phyloP scores from a whole-genome alignment of 495 filamentous ascomycete genomes.

The Cladorrhinum samala region DNA sequence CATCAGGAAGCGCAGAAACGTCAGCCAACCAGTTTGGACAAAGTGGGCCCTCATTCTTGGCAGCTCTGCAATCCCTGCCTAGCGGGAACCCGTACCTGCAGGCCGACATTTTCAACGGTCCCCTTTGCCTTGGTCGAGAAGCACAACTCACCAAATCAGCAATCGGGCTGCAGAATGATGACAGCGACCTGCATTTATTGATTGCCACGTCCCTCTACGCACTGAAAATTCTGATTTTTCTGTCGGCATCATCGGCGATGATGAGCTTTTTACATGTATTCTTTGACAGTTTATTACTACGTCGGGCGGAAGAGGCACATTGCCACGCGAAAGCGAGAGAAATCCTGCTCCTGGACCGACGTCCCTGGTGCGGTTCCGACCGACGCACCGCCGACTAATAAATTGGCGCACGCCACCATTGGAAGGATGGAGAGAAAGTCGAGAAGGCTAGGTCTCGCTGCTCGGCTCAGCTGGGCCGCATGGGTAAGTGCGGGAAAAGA shows the following conservation, averaged over 20 bases:
- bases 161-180: conserved; percentile 1
- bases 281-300: background rate
- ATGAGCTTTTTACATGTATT: background rate
- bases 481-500: background rate
- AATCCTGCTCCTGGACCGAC: background rate
- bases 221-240: background rate
- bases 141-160: conserved; percentile 12
- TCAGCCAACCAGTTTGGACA: conserved; percentile 3
- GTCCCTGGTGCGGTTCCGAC: background rate
- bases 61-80: conserved; percentile 1
- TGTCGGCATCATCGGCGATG: background rate
- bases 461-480: background rate
- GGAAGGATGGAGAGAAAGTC: background rate
- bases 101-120: background rate
- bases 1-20: background rate
- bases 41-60: conserved; percentile 1
- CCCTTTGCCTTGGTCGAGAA: background rate
- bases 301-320: background rate
- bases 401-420: background rate
- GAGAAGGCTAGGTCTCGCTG: background rate
- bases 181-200: conserved; percentile 1
- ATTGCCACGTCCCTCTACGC: conserved; percentile 11
- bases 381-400: background rate
- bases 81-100: background rate
- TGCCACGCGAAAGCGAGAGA: background rate